These are phyloP conservation scores for Arthrocladium fulminans DNA, from an alignment of 2,329 filamentous ascomycete genomes.

Conservation along the genomic window DNA sequence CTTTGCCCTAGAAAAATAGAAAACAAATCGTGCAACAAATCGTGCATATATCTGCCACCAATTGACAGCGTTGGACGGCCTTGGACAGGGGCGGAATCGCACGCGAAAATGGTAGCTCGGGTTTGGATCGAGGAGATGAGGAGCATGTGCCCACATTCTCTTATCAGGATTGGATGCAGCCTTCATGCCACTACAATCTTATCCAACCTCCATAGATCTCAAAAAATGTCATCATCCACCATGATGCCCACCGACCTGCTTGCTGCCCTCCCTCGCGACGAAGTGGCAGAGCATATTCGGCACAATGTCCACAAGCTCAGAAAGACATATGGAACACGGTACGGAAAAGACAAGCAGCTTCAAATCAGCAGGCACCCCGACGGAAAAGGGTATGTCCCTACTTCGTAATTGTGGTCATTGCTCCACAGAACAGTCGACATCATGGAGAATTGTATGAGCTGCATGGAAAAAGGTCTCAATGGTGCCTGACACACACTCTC, in stretches of 20 bases:
- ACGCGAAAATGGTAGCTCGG: not conserved
- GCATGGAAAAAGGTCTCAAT: too few species aligned
- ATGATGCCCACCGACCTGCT: not conserved
- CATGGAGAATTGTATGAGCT: not conserved
- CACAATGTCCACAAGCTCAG: not conserved
- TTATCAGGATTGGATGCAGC: not conserved
- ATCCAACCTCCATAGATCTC: not conserved
- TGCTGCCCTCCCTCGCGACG: not conserved
- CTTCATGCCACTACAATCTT: not conserved
- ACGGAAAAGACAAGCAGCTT: not conserved
- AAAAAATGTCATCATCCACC: not conserved
- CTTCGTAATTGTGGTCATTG: not conserved
- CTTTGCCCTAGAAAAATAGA: too few species aligned
- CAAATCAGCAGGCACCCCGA: not conserved
- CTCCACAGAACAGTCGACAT: not conserved
- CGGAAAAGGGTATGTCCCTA: not conserved
- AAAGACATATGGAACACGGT: not conserved
- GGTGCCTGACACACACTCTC: too few species aligned
- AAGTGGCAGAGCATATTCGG: not conserved
- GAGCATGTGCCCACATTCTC: not conserved
- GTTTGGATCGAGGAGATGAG: not conserved
- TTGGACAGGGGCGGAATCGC: too few species aligned
- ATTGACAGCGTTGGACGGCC: too few species aligned
- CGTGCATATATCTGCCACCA: too few species aligned
- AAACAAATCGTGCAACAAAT: too few species aligned